Conservation (phyloP, 371 early-diverging fungal genomes). For the Mortierella sp. region DNA sequence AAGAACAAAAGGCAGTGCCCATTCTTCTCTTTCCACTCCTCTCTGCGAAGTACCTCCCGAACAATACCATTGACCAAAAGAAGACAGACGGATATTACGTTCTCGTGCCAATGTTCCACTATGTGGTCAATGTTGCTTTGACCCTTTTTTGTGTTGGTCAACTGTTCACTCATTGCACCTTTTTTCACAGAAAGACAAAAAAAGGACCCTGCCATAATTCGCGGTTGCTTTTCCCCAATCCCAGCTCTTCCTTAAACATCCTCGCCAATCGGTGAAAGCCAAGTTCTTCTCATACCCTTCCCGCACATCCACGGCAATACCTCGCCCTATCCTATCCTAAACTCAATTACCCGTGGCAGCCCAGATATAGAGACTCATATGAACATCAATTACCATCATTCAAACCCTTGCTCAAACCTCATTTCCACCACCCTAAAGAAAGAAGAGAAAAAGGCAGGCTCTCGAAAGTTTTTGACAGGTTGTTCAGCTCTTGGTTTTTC, state of each 20-base stretch:
- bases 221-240: neutral
- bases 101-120: conserved; percentile 11
- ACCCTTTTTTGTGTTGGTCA: neutral
- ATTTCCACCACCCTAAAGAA: conserved; percentile 7
- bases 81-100: neutral
- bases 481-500: neutral
- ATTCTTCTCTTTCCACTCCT: neutral
- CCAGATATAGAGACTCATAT: neutral
- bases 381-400: neutral
- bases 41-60: neutral
- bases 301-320: neutral
- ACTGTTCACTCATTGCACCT: neutral
- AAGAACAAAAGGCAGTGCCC: neutral
- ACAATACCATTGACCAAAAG: neutral
- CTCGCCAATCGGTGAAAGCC: neutral
- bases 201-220: neutral
- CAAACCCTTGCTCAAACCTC: neutral
- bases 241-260: neutral
- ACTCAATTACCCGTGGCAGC: neutral
- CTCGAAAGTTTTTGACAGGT: neutral
- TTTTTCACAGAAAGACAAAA: neutral
- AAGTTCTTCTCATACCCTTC: neutral
- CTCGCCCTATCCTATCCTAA: neutral
- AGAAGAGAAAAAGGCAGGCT: neutral
- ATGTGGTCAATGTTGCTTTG: neutral